Percentiles rank a stretch among this genome's conserved stretches.
These are phyloP conservation scores for Neopestalotiopsis sp. DNA, from an alignment of 2,329 filamentous ascomycete genomes.

Conservation along the genomic window DNA sequence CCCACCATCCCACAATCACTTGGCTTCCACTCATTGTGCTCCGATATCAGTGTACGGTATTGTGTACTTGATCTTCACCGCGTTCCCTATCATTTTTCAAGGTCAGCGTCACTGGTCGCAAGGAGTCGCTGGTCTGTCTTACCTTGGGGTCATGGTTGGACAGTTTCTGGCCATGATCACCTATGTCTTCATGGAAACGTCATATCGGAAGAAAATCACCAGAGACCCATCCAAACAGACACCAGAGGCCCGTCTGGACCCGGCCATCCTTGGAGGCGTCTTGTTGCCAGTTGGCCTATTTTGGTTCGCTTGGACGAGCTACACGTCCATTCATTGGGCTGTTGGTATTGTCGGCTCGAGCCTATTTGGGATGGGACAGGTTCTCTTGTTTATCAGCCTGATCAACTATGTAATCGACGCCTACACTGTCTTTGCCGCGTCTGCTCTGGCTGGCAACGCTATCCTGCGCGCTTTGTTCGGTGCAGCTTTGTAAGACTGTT, in stretches of 20 bases:
- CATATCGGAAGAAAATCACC: slow-evolving; percentile 53
- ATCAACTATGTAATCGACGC: slow-evolving; percentile 63
- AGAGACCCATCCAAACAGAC: slow-evolving; percentile 50
- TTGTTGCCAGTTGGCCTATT: slow-evolving; percentile 67
- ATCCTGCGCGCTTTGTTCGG: slow-evolving; percentile 65
- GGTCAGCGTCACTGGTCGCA: slow-evolving; percentile 59
- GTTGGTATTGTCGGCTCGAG: slow-evolving; percentile 41
- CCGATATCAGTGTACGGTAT: slow-evolving; percentile 48
- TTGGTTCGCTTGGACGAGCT: slow-evolving; percentile 71
- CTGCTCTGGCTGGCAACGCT: slow-evolving; percentile 72
- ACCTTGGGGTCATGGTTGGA: slow-evolving; percentile 70
- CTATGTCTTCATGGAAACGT: slow-evolving; percentile 57
- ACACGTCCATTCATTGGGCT: slow-evolving; percentile 53
- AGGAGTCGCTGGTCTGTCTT: slow-evolving; percentile 66
- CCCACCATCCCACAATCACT: background rate
- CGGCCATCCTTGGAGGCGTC: slow-evolving; percentile 64
- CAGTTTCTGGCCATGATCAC: slow-evolving; percentile 63
- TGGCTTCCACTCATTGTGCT: background rate
- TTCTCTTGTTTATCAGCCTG: slow-evolving; percentile 59
- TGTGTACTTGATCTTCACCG: slow-evolving; percentile 62
- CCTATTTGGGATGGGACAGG: slow-evolving; percentile 41
- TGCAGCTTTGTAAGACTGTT: slow-evolving; percentile 50
- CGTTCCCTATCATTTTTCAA: slow-evolving; percentile 69
- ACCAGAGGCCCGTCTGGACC: slow-evolving; percentile 67
- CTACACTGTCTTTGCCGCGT: slow-evolving; percentile 65